Conservation (phyloP, 805 yeast species). For the Cyberlindnera japonica region DNA sequence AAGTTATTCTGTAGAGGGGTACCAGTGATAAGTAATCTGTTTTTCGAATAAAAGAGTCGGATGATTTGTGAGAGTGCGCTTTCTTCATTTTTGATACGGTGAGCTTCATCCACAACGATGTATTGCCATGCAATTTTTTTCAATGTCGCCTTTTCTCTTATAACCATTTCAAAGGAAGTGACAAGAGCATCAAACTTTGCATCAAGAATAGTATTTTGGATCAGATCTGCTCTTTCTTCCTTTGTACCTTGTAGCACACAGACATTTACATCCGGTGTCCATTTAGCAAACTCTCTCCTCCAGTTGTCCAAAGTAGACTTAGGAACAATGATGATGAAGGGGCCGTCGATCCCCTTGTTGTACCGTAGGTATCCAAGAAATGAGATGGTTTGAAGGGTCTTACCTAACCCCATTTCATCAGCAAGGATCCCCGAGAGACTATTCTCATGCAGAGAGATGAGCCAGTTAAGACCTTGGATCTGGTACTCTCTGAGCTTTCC, state of each 20-base stretch:
- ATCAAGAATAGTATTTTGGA: slow-evolving; percentile 55
- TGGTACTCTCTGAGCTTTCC: slow-evolving; percentile 90
- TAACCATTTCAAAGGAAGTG: slow-evolving; percentile 91
- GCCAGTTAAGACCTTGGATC: slow-evolving; percentile 93
- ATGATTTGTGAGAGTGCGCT: slow-evolving; percentile 90
- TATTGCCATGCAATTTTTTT: slow-evolving; percentile 91
- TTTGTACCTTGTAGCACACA: slow-evolving; percentile 87
- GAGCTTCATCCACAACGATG: slow-evolving; percentile 93
- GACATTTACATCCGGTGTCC: slow-evolving; percentile 94
- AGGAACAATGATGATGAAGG: slow-evolving; percentile 88
- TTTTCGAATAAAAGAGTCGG: slow-evolving; percentile 79
- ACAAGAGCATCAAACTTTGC: slow-evolving; percentile 87
- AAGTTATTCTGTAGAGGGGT: slow-evolving; percentile 93
- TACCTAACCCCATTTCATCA: slow-evolving; percentile 98
- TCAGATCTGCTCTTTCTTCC: slow-evolving; percentile 63
- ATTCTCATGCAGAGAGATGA: slow-evolving; percentile 83
- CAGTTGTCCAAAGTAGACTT: slow-evolving; percentile 95
- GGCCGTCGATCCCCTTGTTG: slow-evolving; percentile 76
- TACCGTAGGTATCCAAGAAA: slow-evolving; percentile 86
- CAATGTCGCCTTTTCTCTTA: slow-evolving; percentile 77
- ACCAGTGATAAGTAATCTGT: slow-evolving; percentile 86
- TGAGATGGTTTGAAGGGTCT: slow-evolving; percentile 90
- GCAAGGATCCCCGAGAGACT: slow-evolving; percentile 90
- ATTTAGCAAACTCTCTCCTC: slow-evolving; percentile 88
- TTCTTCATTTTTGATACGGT: slow-evolving; percentile 92